Base-by-base conservation (phyloP, 768 basidiomycete species). In the Calocera cornea region DNA sequence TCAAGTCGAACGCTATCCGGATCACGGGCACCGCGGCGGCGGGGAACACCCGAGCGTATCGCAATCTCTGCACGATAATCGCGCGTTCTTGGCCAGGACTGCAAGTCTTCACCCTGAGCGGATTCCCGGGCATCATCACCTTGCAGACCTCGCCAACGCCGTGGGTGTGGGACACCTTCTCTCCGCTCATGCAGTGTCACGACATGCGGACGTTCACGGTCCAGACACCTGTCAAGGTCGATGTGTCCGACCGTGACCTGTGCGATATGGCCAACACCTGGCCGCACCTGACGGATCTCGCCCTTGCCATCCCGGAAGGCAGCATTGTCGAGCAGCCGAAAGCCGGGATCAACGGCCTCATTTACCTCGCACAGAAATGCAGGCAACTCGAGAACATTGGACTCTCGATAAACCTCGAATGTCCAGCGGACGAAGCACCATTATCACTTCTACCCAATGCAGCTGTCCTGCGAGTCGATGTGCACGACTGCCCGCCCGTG, bases 1-100 rank as follows among this genome's bases (percentile, higher is more conserved):
- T 60, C 27, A 60, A 60, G 19, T 60, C 54, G 22, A 60, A 60
- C 54, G 54, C 54, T 27, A 60, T 60, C 54, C 54, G 54, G 5
- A 60, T 60, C 31, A 60, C 54, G 16, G 54, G 54, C 11, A 19
- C 27, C 16, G 54, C 31, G 31, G 54, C 54, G 8, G 54, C 24
- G 5, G 54, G 54, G 5, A 60, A 60, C 54, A 60, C 54, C 2
- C 54, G 54, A 5, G 14, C 54, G 2, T 60, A 60, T 22, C 54
- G 54, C 8, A 60, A 11, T 27, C 31, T 60, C 11, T 60, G 54
- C 54, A 16, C 2, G 7, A 60, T 27, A 27, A 33, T 60, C 54
- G 54, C 54, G 2, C 2, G 31, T 19, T 60, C 54, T 16, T 60
- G 54, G 54, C 54, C 54, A 16, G 54, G 14, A 5, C 31, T 60